Percentiles rank a stretch among this genome's conserved stretches.
phyloP scores from a whole-genome alignment of 108 stramenopile species.

The Cyclotella kingstonii region DNA sequence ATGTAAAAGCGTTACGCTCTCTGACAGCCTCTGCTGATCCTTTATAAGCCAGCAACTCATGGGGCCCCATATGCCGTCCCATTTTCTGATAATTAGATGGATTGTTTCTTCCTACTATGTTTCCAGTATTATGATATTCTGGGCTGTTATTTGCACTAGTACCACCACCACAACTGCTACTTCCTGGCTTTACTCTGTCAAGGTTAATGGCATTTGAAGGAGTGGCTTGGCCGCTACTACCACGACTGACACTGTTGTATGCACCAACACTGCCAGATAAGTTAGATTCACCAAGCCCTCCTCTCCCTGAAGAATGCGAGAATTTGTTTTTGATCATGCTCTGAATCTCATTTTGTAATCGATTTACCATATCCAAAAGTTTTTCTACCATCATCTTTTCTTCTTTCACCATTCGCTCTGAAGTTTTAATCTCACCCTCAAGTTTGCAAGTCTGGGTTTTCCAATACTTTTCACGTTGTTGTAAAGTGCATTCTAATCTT shows the following conservation, averaged over 20 bases:
- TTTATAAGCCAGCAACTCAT: conserved; percentile 46
- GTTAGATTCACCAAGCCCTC: too few species aligned
- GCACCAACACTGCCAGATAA: neutral
- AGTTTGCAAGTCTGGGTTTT: conserved; percentile 19
- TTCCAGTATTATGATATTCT: neutral
- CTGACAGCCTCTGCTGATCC: conserved; percentile 47
- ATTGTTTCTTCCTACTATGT: too few species aligned
- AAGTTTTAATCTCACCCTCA: conserved; percentile 14
- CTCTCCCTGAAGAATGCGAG: neutral
- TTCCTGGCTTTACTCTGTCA: neutral
- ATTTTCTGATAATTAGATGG: neutral
- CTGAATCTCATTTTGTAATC: conserved; percentile 56
- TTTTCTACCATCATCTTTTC: conserved; percentile 47
- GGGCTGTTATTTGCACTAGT: conserved; percentile 4
- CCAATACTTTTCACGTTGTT: conserved; percentile 39
- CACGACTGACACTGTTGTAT: conserved; percentile 13
- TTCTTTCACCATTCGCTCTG: conserved; percentile 24
- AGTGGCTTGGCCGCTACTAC: conserved; percentile 18
- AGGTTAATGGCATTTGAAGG: conserved; percentile 1
- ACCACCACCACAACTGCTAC: neutral
- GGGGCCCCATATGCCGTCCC: conserved; percentile 37
- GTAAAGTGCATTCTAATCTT: conserved; percentile 35
- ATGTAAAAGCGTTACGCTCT: conserved; percentile 43
- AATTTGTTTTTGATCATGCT: conserved; percentile 53
- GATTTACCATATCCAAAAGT: conserved; percentile 52